These are phyloP conservation scores for Centaurea solstitialis DNA, from an alignment of 129 eudicot species.

Conservation along the genomic window DNA sequence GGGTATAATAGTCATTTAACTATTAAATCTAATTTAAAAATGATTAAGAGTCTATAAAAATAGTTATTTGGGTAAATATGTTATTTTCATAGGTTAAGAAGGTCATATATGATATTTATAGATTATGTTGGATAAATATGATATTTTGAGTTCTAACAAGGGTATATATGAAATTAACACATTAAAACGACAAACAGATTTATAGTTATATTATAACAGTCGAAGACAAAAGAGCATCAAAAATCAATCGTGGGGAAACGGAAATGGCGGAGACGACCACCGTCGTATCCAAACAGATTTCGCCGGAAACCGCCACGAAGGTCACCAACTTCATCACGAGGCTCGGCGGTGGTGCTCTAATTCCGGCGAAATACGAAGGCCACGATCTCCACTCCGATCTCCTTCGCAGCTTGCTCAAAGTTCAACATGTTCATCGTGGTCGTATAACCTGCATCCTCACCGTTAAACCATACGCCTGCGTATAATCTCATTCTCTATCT, in stretches of 20 bases:
- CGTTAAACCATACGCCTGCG: conserved; percentile 46
- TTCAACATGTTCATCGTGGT: conserved; percentile 46
- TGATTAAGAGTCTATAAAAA: no score
- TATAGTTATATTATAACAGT: no score
- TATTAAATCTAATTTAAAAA: no score
- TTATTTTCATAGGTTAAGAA: no score
- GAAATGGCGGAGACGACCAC: conserved; percentile 13
- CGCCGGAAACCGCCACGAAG: conserved; percentile 6
- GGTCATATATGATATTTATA: no score
- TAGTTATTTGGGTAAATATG: no score
- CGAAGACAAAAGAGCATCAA: no score
- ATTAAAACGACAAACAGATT: no score
- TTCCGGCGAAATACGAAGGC: conserved; percentile 26
- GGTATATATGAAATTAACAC: no score
- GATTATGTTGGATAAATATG: no score
- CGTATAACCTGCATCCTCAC: conserved; percentile 46
- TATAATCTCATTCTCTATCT: conserved; percentile 8
- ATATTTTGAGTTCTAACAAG: no score
- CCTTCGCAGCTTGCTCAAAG: conserved; percentile 41
- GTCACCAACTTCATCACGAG: conserved; percentile 23
- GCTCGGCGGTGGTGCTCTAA: conserved; percentile 15
- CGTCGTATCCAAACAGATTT: conserved; percentile 33
- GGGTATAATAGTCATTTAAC: no score
- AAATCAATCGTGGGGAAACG: neutral
- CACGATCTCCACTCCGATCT: conserved; percentile 39